Percentiles rank a stretch among this genome's conserved stretches.
These are phyloP conservation scores for Suaeda aralocaspica DNA, from an alignment of 148 eudicot species.

Conservation along the genomic window DNA sequence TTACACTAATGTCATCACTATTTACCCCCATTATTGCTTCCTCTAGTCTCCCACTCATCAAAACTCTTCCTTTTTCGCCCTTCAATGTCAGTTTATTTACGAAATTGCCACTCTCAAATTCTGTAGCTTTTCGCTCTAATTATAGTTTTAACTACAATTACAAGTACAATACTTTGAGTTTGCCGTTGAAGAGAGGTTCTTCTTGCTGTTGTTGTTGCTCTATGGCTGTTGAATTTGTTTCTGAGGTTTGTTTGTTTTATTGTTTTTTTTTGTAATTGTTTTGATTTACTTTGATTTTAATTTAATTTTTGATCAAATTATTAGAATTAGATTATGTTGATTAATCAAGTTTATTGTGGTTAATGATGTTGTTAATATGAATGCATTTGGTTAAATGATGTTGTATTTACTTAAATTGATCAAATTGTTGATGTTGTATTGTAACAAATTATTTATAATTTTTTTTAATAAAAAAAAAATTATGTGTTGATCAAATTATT, in stretches of 20 bases:
- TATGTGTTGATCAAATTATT: too few relatives aligned
- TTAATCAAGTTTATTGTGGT: too few relatives aligned
- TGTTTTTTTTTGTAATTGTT: neutral
- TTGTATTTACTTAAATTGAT: too few relatives aligned
- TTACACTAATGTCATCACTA: constrained; percentile 18
- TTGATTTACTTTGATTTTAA: too few relatives aligned
- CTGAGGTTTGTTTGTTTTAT: constrained; percentile 3
- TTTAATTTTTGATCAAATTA: too few relatives aligned
- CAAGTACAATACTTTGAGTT: neutral
- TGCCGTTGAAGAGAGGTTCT: neutral
- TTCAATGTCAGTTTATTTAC: constrained; percentile 6
- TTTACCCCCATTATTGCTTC: constrained; percentile 16
- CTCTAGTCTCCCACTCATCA: constrained; percentile 4
- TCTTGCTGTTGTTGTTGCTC: constrained; percentile 5
- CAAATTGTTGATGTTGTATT: too few relatives aligned
- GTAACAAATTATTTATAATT: too few relatives aligned
- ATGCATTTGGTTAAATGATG: too few relatives aligned
- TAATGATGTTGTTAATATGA: too few relatives aligned
- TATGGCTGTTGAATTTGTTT: constrained; percentile 20
- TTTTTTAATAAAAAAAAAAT: too few relatives aligned
- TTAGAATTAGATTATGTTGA: too few relatives aligned
- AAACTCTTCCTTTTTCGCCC: neutral
- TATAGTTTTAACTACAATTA: too few relatives aligned
- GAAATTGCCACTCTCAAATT: constrained; percentile 16
- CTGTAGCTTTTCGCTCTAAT: neutral